phyloP scores from a whole-genome alignment of 371 early-diverging fungal species.

The Thermomucor indicae-seudaticae region DNA sequence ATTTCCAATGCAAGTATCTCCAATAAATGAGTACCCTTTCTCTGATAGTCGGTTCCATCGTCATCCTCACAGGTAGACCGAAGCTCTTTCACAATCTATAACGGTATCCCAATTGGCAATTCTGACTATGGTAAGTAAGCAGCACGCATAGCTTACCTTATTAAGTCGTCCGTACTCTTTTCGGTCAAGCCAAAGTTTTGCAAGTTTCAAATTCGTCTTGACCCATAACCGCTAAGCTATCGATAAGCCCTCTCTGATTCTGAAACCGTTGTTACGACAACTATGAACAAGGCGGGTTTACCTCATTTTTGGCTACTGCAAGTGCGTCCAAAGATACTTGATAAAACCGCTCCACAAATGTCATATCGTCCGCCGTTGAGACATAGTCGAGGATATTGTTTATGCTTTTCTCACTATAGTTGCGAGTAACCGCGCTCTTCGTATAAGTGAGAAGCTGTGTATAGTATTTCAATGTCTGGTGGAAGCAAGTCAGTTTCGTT shows the following conservation, averaged over 20 bases:
- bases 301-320: slow-evolving; percentile 80
- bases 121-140: background rate
- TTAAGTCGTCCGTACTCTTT: slow-evolving; percentile 69
- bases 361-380: slow-evolving; percentile 68
- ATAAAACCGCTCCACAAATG: slow-evolving; percentile 84
- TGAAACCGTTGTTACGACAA: background rate
- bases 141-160: slow-evolving; percentile 49
- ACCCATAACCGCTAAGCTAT: slow-evolving; percentile 78
- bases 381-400: slow-evolving; percentile 91
- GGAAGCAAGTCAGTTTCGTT: background rate
- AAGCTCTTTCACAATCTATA: slow-evolving; percentile 72
- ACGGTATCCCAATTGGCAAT: background rate
- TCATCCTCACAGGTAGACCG: slow-evolving; percentile 77
- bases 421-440: slow-evolving; percentile 81
- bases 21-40: slow-evolving; percentile 86
- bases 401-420: slow-evolving; percentile 94
- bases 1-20: slow-evolving; percentile 91
- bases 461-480: slow-evolving; percentile 79
- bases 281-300: slow-evolving; percentile 12
- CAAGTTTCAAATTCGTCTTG: slow-evolving; percentile 89
- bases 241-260: background rate
- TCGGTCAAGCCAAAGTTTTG: slow-evolving; percentile 86
- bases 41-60: slow-evolving; percentile 82
- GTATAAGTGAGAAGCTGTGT: slow-evolving; percentile 74
- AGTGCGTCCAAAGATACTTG: slow-evolving; percentile 71